phyloP scores from a whole-genome alignment of 192 early-diverging fungal species.

The Haplosporangium gracile region DNA sequence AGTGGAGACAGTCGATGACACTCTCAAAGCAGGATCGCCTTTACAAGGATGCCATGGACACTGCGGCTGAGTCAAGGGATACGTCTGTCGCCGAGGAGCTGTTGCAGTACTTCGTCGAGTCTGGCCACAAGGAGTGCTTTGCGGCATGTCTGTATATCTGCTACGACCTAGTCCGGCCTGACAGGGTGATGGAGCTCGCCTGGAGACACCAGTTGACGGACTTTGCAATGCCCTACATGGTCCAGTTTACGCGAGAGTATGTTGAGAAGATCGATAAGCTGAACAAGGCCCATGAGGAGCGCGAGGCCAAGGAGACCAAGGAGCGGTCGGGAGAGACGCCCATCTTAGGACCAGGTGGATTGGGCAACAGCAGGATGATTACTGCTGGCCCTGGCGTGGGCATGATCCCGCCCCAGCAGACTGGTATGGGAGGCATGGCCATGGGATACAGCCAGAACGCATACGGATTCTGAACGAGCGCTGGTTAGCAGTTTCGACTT shows the following conservation, averaged over 20 bases:
- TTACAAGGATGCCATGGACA: slow-evolving; percentile 99
- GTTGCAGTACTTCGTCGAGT: slow-evolving; percentile 95
- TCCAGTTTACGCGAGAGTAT: slow-evolving; percentile 91
- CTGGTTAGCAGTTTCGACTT: neutral
- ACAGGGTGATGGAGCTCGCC: slow-evolving; percentile 93
- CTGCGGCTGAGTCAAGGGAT: slow-evolving; percentile 91
- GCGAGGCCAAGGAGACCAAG: slow-evolving; percentile 34
- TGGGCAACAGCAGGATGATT: slow-evolving; percentile 48
- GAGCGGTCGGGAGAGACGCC: slow-evolving; percentile 37
- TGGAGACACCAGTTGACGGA: slow-evolving; percentile 93
- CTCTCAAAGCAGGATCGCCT: slow-evolving; percentile 97
- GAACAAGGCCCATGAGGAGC: slow-evolving; percentile 51
- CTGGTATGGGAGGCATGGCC: slow-evolving; percentile 21
- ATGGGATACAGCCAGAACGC: slow-evolving; percentile 18
- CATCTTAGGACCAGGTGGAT: slow-evolving; percentile 41
- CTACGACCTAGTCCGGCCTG: slow-evolving; percentile 95
- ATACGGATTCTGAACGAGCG: slow-evolving; percentile 18
- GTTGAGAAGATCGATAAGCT: slow-evolving; percentile 78
- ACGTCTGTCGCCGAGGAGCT: slow-evolving; percentile 95
- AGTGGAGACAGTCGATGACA: slow-evolving; percentile 95
- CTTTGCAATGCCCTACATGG: slow-evolving; percentile 98
- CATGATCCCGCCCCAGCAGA: slow-evolving; percentile 23
- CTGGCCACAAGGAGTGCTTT: slow-evolving; percentile 93
- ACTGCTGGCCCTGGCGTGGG: slow-evolving; percentile 31
- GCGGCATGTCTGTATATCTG: slow-evolving; percentile 93